Conservation (phyloP, 2,329 filamentous ascomycete species). For the Ceratocystis cacaofunesta region DNA sequence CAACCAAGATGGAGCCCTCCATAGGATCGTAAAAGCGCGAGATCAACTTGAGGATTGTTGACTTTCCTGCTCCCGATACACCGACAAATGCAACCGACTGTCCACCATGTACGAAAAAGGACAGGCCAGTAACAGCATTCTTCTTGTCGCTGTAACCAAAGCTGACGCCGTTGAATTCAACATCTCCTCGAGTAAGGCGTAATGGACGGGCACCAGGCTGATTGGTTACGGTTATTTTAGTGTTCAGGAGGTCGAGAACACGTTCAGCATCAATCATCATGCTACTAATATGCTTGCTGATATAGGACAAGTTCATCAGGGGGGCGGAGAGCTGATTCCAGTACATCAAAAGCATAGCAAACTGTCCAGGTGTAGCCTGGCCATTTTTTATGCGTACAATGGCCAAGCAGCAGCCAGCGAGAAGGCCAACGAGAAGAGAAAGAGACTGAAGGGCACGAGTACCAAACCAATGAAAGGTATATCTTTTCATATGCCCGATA, state of each 20-base stretch:
- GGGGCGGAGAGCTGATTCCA: constrained; percentile 59
- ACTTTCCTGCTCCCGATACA: constrained; percentile 44
- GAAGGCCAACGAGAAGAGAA: constrained; percentile 53
- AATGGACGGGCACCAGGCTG: constrained; percentile 36
- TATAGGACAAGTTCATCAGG: constrained; percentile 50
- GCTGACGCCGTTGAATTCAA: constrained; percentile 39
- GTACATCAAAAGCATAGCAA: constrained; percentile 57
- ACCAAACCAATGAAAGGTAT: constrained; percentile 18
- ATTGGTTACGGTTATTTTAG: constrained; percentile 39
- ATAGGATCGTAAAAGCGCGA: constrained; percentile 45
- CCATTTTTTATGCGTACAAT: constrained; percentile 52
- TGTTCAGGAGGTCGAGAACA: constrained; percentile 43
- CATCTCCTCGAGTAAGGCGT: constrained; percentile 36
- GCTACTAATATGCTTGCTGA: constrained; percentile 41
- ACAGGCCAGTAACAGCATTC: constrained; percentile 39
- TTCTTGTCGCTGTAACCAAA: constrained; percentile 48
- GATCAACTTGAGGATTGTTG: constrained; percentile 42
- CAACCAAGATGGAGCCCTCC: constrained; percentile 37
- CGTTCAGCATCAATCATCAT: constrained; percentile 44
- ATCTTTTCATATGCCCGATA: constrained; percentile 9
- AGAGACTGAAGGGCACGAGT: constrained; percentile 39
- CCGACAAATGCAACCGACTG: constrained; percentile 46
- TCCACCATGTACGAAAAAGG: constrained; percentile 35
- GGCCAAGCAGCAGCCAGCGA: constrained; percentile 45
- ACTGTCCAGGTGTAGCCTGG: constrained; percentile 47